Conservation (phyloP, 1,284 basidiomycete genomes). For the Fistulina hepatica region DNA sequence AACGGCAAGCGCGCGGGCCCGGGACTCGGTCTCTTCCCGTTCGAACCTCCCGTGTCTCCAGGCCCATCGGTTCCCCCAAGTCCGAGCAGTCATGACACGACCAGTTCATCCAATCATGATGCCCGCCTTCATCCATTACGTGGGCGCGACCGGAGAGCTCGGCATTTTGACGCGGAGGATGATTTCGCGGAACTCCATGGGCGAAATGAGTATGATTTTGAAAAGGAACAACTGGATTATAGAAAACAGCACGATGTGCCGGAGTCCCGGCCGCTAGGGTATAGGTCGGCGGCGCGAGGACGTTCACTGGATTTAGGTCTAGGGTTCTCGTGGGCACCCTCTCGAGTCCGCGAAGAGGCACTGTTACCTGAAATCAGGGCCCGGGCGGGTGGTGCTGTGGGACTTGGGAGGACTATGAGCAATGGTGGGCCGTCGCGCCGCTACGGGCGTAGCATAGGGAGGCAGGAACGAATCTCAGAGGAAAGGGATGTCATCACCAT, state of each 20-base stretch:
- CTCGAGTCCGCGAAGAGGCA: constrained; percentile 49
- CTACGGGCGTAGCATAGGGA: not conserved
- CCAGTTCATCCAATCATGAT: too few species aligned
- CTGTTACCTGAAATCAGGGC: constrained; percentile 37
- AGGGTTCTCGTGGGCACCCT: constrained; percentile 54
- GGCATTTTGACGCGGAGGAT: constrained; percentile 4
- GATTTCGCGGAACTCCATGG: not conserved
- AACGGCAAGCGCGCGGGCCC: constrained; percentile 14
- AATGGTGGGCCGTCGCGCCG: constrained; percentile 3
- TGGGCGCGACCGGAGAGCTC: constrained; percentile 15
- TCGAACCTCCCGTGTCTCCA: constrained; percentile 37
- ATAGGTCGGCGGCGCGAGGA: constrained; percentile 39
- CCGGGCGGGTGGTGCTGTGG: not conserved
- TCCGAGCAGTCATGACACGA: constrained; percentile 21
- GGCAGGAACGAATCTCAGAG: too few species aligned
- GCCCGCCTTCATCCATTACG: too few species aligned
- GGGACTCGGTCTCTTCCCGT: constrained; percentile 34
- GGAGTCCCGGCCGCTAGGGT: constrained; percentile 24
- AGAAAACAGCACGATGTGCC: not conserved
- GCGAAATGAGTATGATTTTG: constrained; percentile 1
- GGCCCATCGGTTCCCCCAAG: constrained; percentile 20
- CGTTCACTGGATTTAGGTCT: constrained; percentile 58
- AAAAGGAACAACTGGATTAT: constrained; percentile 3
- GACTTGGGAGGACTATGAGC: not conserved
- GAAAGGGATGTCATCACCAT: too few species aligned